Conservation (phyloP, 148 eudicot species). For the Cornus florida region DNA sequence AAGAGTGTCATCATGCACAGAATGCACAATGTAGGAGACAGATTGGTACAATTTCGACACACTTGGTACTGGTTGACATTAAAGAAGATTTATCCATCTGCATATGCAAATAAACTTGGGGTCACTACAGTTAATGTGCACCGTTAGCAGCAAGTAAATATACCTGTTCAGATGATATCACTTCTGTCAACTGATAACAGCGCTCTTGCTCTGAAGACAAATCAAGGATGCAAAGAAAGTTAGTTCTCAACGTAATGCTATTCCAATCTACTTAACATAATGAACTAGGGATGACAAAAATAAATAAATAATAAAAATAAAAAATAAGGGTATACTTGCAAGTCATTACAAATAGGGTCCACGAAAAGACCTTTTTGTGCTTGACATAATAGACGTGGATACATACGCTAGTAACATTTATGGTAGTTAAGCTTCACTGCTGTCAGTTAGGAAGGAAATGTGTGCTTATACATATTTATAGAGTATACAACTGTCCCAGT, state of each 20-base stretch:
- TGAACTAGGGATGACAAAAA: background rate
- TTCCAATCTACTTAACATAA: background rate
- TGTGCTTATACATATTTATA: no score
- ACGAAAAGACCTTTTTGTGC: background rate
- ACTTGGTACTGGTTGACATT: background rate
- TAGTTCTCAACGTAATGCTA: constrained; percentile 5
- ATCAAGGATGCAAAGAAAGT: constrained; percentile 14
- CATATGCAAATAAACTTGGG: background rate
- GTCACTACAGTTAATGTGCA: background rate
- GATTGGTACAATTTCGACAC: background rate
- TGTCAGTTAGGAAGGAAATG: no score
- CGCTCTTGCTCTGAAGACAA: constrained; percentile 55
- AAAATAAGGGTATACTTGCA: background rate
- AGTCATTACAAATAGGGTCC: background rate
- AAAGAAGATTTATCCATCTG: background rate
- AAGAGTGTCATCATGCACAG: background rate
- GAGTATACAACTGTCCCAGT: no score
- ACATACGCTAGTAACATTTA: background rate
- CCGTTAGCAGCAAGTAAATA: background rate
- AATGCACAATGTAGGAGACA: background rate
- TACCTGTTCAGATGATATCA: constrained; percentile 57
- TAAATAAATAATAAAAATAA: no score
- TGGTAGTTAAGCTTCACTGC: background rate
- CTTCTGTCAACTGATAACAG: constrained; percentile 38
- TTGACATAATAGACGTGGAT: background rate